These are phyloP conservation scores for Lentinula sp. DNA, from an alignment of 768 basidiomycete species.

Conservation along the genomic window DNA sequence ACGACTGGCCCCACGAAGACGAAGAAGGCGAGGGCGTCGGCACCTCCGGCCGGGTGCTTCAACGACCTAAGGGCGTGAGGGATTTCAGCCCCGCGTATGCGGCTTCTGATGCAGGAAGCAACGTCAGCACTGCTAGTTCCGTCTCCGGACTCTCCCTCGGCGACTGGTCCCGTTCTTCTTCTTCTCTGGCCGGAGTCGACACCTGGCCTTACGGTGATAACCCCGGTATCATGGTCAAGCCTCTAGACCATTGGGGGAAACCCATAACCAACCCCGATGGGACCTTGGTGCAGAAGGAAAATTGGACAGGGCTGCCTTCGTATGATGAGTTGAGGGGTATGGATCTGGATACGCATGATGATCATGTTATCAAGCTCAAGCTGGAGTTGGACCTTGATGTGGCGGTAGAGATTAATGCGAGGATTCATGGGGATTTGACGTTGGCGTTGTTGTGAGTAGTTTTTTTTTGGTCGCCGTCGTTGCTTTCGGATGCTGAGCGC, in stretches of 20 bases:
- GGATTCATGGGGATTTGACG: constrained; percentile 10
- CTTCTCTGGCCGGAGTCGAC: constrained; percentile 1
- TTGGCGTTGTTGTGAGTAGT: constrained; percentile 6
- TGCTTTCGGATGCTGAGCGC: too few species aligned
- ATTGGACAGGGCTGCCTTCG: not conserved
- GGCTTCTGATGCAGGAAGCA: not conserved
- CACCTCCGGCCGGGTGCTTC: not conserved
- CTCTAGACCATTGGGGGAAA: not conserved
- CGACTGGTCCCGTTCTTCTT: not conserved
- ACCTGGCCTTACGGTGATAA: constrained; percentile 6
- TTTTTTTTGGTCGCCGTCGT: not conserved
- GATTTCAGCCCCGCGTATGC: constrained; percentile 1
- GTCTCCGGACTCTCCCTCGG: not conserved
- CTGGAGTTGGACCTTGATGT: constrained; percentile 7
- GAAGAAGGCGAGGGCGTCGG: not conserved
- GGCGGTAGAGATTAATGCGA: constrained; percentile 6
- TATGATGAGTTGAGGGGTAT: constrained; percentile 2
- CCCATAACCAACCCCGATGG: not conserved
- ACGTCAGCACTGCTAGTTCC: not conserved
- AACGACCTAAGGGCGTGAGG: not conserved
- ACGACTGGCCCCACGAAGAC: constrained; percentile 4
- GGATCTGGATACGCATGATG: constrained; percentile 4
- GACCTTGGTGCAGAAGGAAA: not conserved
- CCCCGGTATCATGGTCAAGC: constrained; percentile 6
- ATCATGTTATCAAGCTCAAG: constrained; percentile 7